Evolutionary conservation across 495 filamentous ascomycete genomes (phyloP).

Genomic region (Penicillium riverlandense): DNA sequence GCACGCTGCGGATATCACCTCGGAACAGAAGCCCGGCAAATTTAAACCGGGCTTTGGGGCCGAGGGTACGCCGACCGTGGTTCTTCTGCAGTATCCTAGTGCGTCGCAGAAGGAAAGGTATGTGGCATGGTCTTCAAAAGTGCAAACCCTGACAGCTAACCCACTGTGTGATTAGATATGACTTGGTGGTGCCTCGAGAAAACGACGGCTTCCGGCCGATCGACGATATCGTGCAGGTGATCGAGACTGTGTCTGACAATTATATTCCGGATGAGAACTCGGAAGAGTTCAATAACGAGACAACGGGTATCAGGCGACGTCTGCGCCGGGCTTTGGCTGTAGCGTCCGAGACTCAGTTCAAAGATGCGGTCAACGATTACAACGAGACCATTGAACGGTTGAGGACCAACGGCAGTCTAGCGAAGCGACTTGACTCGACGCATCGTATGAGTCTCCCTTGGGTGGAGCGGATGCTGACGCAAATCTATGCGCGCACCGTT

Average conservation of each 20-base stretch:
- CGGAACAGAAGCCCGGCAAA: constrained; percentile 35
- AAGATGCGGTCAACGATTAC: constrained; percentile 63
- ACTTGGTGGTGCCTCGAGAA: constrained; percentile 69
- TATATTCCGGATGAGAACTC: constrained; percentile 65
- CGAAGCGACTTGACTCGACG: constrained; percentile 57
- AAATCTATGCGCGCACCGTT: constrained; percentile 87
- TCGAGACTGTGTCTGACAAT: constrained; percentile 62
- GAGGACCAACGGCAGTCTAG: constrained; percentile 57
- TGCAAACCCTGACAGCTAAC: constrained; percentile 1
- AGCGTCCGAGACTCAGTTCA: constrained; percentile 59
- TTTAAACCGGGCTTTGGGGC: constrained; percentile 41
- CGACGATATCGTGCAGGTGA: constrained; percentile 74
- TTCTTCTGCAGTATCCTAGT: constrained; percentile 68
- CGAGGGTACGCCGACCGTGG: constrained; percentile 41
- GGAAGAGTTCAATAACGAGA: constrained; percentile 62
- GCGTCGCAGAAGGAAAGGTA: constrained; percentile 62
- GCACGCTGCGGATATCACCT: constrained; percentile 62
- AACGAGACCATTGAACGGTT: constrained; percentile 58
- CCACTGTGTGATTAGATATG: constrained; percentile 47
- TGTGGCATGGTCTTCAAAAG: constrained; percentile 1
- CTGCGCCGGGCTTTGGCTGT: constrained; percentile 62
- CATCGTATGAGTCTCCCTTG: constrained; percentile 60
- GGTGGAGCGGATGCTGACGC: constrained; percentile 73
- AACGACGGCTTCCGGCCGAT: constrained; percentile 74
- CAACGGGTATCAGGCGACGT: constrained; percentile 62